These are phyloP conservation scores for Simmondsia chinensis DNA, from an alignment of 148 eudicot genomes.

Conservation along the genomic window DNA sequence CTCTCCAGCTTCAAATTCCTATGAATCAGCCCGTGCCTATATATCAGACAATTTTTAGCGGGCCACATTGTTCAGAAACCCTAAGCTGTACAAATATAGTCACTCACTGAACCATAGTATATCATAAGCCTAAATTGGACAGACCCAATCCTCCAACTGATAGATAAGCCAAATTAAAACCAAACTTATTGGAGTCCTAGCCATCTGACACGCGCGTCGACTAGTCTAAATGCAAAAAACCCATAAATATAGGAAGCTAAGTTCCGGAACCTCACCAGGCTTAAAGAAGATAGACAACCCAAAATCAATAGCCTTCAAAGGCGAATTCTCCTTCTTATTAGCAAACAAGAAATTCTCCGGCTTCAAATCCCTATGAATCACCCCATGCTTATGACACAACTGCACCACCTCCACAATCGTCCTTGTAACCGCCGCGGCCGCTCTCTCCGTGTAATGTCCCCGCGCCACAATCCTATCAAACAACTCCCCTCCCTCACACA, in stretches of 20 bases:
- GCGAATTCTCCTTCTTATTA: conserved; percentile 92
- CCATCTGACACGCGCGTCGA: too few species aligned
- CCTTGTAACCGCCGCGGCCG: conserved; percentile 61
- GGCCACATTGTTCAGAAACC: too few species aligned
- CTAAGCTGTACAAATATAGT: too few species aligned
- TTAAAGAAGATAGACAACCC: conserved; percentile 93
- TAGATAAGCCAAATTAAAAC: too few species aligned
- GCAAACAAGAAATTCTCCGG: conserved; percentile 96
- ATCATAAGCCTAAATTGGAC: too few species aligned
- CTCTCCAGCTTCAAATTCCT: too few species aligned
- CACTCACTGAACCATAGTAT: too few species aligned
- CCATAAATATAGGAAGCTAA: neutral
- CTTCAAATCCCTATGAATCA: conserved; percentile 87
- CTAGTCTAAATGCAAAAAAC: too few species aligned
- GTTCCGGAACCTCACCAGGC: conserved; percentile 40
- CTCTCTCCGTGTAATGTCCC: conserved; percentile 93
- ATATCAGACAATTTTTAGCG: too few species aligned
- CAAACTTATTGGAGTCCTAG: too few species aligned
- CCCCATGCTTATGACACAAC: conserved; percentile 86
- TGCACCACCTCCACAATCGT: conserved; percentile 92
- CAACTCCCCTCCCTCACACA: conserved; percentile 94
- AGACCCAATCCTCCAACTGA: too few species aligned
- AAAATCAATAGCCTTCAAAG: conserved; percentile 93
- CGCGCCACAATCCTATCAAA: conserved; percentile 90
- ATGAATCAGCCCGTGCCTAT: too few species aligned